These are phyloP conservation scores for Clarireedia sp. DNA, from an alignment of 2,329 filamentous ascomycete species.

Conservation along the genomic window DNA sequence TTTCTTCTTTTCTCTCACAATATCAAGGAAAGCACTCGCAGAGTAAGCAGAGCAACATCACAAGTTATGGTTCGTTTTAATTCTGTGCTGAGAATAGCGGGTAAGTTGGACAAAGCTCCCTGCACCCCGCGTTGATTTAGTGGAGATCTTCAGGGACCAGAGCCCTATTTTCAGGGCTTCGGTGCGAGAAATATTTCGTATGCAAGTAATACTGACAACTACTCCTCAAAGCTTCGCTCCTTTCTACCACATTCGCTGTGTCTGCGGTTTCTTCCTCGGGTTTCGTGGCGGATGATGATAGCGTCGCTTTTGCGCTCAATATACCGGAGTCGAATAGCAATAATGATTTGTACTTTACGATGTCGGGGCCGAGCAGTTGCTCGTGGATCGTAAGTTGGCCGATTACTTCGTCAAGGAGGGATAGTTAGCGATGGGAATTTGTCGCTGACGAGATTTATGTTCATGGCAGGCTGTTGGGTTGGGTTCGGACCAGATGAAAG, in stretches of 20 bases:
- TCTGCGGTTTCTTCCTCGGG: constrained; percentile 6
- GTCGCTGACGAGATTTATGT: background rate
- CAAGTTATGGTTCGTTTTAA: constrained; percentile 4
- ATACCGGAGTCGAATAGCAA: constrained; percentile 38
- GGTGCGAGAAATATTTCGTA: background rate
- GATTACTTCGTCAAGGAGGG: background rate
- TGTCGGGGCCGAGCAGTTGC: constrained; percentile 38
- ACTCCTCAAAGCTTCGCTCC: background rate
- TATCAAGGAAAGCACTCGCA: too few species aligned
- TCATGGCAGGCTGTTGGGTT: constrained; percentile 41
- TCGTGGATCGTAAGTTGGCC: constrained; percentile 38
- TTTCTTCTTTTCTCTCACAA: background rate
- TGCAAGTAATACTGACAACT: background rate
- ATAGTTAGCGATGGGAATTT: background rate
- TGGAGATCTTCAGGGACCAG: background rate
- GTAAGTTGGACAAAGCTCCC: background rate
- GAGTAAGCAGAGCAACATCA: background rate
- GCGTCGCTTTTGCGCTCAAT: constrained; percentile 43
- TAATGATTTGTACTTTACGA: constrained; percentile 45
- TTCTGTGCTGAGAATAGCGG: background rate
- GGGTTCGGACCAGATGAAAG: constrained; percentile 43
- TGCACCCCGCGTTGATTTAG: background rate
- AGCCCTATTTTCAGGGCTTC: too few species aligned
- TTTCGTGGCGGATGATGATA: constrained; percentile 38
- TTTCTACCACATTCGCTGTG: background rate